Conservation (phyloP, 2,329 filamentous ascomycete genomes). For the Exophiala oligosperma region DNA sequence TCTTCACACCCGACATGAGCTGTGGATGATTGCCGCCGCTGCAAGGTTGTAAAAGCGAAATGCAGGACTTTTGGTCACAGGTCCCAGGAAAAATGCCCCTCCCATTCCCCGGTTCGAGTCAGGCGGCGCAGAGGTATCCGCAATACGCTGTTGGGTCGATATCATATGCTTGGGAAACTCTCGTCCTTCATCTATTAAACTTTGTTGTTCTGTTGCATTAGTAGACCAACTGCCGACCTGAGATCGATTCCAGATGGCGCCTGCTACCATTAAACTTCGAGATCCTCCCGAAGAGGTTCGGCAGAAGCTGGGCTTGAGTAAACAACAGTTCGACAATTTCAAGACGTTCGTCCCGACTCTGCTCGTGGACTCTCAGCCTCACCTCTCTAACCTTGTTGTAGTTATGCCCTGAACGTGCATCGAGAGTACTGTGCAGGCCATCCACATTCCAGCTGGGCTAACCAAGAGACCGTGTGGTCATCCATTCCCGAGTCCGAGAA, state of each 20-base stretch:
- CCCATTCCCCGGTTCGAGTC: constrained; percentile 11
- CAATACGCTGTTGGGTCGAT: not conserved
- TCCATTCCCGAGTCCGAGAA: constrained; percentile 22
- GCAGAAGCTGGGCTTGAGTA: constrained; percentile 20
- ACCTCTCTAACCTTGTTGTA: not conserved
- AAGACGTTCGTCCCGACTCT: constrained; percentile 18
- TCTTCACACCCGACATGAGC: constrained; percentile 3
- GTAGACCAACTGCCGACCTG: not conserved
- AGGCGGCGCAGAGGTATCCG: constrained; percentile 11
- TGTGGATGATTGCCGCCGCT: constrained; percentile 7
- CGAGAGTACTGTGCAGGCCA: constrained; percentile 20
- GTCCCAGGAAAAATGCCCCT: constrained; percentile 10
- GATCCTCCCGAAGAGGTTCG: constrained; percentile 20
- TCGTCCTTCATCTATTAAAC: constrained; percentile 4
- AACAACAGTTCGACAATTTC: constrained; percentile 24
- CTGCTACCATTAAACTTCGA: constrained; percentile 23
- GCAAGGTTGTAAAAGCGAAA: constrained; percentile 1
- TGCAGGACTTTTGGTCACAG: constrained; percentile 14
- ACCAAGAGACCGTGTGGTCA: constrained; percentile 22
- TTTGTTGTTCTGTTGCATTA: constrained; percentile 6
- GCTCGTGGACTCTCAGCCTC: not conserved
- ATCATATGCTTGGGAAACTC: constrained; percentile 2
- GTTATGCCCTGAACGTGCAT: constrained; percentile 8
- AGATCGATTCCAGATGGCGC: constrained; percentile 17
- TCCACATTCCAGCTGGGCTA: constrained; percentile 23